These are phyloP conservation scores for Aspergillus kassunensis DNA, from an alignment of 495 filamentous ascomycete genomes.

Conservation along the genomic window DNA sequence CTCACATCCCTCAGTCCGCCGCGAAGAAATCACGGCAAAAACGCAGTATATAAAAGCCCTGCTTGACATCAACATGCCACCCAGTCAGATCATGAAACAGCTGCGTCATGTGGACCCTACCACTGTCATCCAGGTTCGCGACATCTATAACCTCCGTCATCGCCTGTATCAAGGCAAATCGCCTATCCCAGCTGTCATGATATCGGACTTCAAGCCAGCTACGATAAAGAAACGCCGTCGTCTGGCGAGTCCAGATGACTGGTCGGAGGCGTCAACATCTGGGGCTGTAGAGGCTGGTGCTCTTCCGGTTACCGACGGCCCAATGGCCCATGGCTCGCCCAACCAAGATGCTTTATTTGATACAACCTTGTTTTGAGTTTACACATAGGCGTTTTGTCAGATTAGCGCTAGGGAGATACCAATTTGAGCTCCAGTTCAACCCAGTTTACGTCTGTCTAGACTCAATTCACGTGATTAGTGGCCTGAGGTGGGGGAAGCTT, in stretches of 20 bases:
- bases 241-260: not conserved
- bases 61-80: slow-evolving; percentile 14
- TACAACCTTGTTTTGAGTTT: slow-evolving; percentile 2
- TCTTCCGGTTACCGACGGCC: not conserved
- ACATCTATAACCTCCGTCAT: slow-evolving; percentile 12
- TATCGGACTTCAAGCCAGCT: not conserved
- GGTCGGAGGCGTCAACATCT: not conserved
- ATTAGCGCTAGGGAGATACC: slow-evolving; percentile 5
- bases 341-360: not conserved
- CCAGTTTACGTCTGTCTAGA: too few species aligned
- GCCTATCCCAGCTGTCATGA: slow-evolving; percentile 2
- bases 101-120: slow-evolving; percentile 11
- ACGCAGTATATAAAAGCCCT: slow-evolving; percentile 15
- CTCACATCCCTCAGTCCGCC: slow-evolving; percentile 10
- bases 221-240: not conserved
- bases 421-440: too few species aligned
- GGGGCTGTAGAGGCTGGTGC: not conserved
- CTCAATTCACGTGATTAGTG: not conserved
- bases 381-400: not conserved
- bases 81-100: slow-evolving; percentile 14
- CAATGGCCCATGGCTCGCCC: not conserved
- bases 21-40: slow-evolving; percentile 9
- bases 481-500: not conserved
- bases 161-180: slow-evolving; percentile 11
- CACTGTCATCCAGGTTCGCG: slow-evolving; percentile 12